Conservation (phyloP, 176 grass and related monocot genomes). For the Cymbopogon citratus region DNA sequence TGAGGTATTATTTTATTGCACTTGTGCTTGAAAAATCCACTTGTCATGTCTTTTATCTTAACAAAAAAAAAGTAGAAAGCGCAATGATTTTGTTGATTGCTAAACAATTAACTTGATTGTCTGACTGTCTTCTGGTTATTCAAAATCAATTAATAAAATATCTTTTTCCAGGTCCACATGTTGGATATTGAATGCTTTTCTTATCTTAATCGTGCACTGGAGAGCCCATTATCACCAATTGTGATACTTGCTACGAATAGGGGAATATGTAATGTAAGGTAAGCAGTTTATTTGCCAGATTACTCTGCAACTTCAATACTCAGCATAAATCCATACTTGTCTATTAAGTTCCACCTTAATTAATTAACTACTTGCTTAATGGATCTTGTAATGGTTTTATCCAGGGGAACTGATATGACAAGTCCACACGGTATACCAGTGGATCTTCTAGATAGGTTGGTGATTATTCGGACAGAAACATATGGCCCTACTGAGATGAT, state of each 20-base stretch:
- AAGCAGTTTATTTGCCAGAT: conserved; percentile 8
- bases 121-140: background rate
- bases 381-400: conserved; percentile 20
- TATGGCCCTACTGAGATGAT: conserved; percentile 96
- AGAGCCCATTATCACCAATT: conserved; percentile 85
- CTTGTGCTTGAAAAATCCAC: background rate
- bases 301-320: background rate
- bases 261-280: conserved; percentile 96
- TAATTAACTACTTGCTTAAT: background rate
- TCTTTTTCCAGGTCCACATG: conserved; percentile 74
- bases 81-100: background rate
- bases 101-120: conserved; percentile 5
- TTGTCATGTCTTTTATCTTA: background rate
- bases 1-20: conserved; percentile 48
- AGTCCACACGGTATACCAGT: conserved; percentile 96
- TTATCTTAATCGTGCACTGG: conserved; percentile 89
- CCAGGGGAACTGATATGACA: conserved; percentile 95
- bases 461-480: conserved; percentile 89
- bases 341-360: background rate
- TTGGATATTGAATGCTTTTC: conserved; percentile 96
- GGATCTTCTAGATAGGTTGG: conserved; percentile 90
- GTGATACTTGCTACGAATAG: conserved; percentile 93
- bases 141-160: background rate
- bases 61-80: background rate
- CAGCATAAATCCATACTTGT: background rate